A percentile compares a stretch with the other conserved stretches of the same genome.
Evolutionary conservation across 1,284 basidiomycete species (phyloP).

Genomic region (Rhodotorula mucilaginosa): DNA sequence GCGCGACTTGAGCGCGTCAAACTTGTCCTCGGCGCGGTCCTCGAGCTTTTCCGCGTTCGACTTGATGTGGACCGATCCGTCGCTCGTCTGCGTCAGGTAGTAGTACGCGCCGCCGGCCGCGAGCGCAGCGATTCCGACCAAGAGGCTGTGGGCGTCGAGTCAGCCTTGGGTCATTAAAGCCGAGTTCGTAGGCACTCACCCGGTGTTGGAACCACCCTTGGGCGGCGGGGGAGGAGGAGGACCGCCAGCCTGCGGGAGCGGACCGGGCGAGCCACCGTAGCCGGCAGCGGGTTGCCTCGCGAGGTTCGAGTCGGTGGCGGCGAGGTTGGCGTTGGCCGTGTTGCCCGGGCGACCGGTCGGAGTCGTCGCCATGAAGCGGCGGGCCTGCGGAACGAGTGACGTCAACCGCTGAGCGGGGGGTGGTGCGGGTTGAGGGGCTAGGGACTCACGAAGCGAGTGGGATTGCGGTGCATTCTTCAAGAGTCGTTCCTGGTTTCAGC

Average conservation of each 20-base stretch:
- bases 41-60: slow-evolving; percentile 15
- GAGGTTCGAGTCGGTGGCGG: slow-evolving; percentile 11
- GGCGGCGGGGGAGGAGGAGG: not conserved
- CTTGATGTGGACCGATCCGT: slow-evolving; percentile 3
- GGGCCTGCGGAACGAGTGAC: slow-evolving; percentile 12
- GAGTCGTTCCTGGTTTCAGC: not conserved
- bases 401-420: not conserved
- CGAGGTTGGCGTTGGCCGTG: not conserved
- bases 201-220: slow-evolving; percentile 10
- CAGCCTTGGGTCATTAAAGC: too few species aligned
- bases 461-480: slow-evolving; percentile 15
- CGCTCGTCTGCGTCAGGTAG: slow-evolving; percentile 15
- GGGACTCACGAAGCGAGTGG: not conserved
- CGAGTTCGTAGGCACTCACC: not conserved
- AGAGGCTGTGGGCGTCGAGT: slow-evolving; percentile 2
- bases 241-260: not conserved
- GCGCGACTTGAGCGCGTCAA: too few species aligned
- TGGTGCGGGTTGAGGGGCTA: not conserved
- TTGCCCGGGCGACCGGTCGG: slow-evolving; percentile 14
- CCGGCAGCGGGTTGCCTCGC: not conserved
- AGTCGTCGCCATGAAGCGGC: slow-evolving; percentile 11
- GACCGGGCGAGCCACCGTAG: slow-evolving; percentile 8
- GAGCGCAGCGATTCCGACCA: slow-evolving; percentile 10
- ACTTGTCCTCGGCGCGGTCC: slow-evolving; percentile 5
- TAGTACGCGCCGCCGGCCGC: slow-evolving; percentile 19